Percentiles rank a stretch among this genome's conserved stretches.
Evolutionary conservation across 192 early-diverging fungal genomes (phyloP).

Genomic region (Coemansia sp.): DNA sequence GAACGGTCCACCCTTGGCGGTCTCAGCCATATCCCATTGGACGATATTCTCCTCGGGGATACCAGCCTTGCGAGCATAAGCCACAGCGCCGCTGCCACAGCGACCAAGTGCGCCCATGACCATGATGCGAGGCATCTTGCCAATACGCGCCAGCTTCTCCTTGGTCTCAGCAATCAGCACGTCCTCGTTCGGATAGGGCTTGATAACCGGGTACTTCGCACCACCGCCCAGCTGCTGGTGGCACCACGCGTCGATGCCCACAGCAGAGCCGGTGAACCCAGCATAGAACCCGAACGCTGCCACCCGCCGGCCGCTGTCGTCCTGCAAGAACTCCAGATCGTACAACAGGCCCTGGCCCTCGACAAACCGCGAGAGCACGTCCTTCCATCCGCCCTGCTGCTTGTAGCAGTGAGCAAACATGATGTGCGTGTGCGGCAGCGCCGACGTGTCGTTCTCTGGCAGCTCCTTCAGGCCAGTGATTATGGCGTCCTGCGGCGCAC

Average conservation of each 20-base stretch:
- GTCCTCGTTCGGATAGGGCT: conserved; percentile 82
- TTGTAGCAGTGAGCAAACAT: conserved; percentile 99
- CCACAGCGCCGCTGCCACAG: conserved; percentile 86
- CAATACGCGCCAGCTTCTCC: conserved; percentile 57
- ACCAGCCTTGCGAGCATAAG: conserved; percentile 77
- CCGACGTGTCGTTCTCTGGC: conserved; percentile 86
- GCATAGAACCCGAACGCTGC: conserved; percentile 98
- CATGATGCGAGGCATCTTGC: conserved; percentile 78
- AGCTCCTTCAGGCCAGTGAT: conserved; percentile 97
- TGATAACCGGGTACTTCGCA: conserved; percentile 69
- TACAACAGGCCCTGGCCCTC: conserved; percentile 81
- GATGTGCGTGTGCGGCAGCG: conserved; percentile 90
- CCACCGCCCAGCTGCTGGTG: conserved; percentile 63
- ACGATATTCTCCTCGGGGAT: conserved; percentile 85
- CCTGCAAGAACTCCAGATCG: conserved; percentile 93
- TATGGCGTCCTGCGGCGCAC: conserved; percentile 86
- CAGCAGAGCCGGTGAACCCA: conserved; percentile 91
- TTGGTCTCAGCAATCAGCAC: conserved; percentile 72
- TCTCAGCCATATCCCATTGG: conserved; percentile 96
- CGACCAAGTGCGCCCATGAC: conserved; percentile 98
- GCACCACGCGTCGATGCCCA: conserved; percentile 91
- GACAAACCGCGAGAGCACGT: conserved; percentile 82
- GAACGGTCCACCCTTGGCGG: conserved; percentile 90
- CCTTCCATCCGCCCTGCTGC: conserved; percentile 90
- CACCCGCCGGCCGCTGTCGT: conserved; percentile 81